These are phyloP conservation scores for Talaromyces sp. DNA, from an alignment of 2,329 filamentous ascomycete genomes.

Conservation along the genomic window DNA sequence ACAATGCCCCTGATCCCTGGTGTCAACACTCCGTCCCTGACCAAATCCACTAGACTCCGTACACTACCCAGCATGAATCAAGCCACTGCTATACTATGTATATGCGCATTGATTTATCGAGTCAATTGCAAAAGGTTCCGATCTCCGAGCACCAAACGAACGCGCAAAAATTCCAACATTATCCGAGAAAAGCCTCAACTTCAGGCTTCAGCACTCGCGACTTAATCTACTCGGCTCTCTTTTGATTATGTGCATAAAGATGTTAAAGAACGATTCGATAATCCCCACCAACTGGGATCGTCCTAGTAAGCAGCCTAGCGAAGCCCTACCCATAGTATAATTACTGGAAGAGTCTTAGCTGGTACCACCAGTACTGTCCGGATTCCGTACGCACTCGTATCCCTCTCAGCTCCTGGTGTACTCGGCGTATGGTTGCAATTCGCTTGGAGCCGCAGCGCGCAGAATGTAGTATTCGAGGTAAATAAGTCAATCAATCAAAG, in stretches of 20 bases:
- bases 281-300: conserved; percentile 4
- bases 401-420: neutral
- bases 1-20: neutral
- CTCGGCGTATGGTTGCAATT: neutral
- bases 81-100: neutral
- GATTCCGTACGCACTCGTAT: neutral
- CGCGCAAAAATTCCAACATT: neutral
- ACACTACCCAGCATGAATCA: neutral
- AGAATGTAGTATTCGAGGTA: neutral
- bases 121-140: neutral
- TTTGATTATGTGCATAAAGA: conserved; percentile 1
- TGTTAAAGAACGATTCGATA: neutral
- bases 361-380: neutral
- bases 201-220: neutral
- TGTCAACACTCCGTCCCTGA: neutral
- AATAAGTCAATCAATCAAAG: neutral
- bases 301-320: neutral
- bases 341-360: conserved; percentile 6
- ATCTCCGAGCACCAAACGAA: neutral
- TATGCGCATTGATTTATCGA: neutral
- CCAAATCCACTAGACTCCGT: neutral
- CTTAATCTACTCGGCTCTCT: neutral
- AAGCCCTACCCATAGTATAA: conserved; percentile 7
- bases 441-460: neutral
- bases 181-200: neutral